Base-by-base conservation (phyloP, 73 alveolate genomes). In the Effrenium voratum region DNA sequence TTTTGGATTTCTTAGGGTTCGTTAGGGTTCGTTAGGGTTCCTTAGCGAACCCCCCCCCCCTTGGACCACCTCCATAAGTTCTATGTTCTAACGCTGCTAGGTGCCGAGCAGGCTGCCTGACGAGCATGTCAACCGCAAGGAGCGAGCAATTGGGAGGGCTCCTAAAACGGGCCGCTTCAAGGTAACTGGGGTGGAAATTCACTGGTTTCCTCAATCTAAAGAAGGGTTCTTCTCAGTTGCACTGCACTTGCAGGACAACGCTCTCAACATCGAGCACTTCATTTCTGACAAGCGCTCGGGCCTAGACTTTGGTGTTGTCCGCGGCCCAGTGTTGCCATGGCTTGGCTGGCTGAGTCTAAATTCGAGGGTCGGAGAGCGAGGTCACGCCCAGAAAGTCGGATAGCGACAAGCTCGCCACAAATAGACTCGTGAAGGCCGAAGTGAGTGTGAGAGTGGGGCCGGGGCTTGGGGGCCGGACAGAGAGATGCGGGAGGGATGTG, bases 111-210 rank as follows among this genome's bases (percentile, higher is more conserved):
- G 98, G 60, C 59, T 91, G 49, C 98, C 98, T 34, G 98, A 91
- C 77, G 98, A 91, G 79, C 98, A 91, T 50, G 98, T 91, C 80
- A 91, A 91, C 38, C 68, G 98, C 45, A 91, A 91, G 98, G 98
- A 84, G 3, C 46, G 24, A 32, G 4, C 49, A 55, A 32, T 34
- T 36, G 19, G n/a, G n/a, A n/a, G n/a, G n/a, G n/a, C n/a, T n/a
- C n/a, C n/a, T n/a, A n/a, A n/a, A n/a, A n/a, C n/a, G n/a, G n/a
- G n/a, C n/a, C n/a, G n/a, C n/a, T n/a, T n/a, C n/a, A n/a, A n/a
- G n/a, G n/a, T n/a, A n/a, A 6, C 86, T 3, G 63, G 34, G 59
- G 40, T 5, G n/a, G n/a, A n/a, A n/a, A n/a, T n/a, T n/a, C n/a
- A 5, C 30, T 46, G 43, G 13, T 46, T 46, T 72, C 30, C 30